These are phyloP conservation scores for Spencermartinsiella ligniputridi DNA, from an alignment of 1,139 yeast genomes.

Conservation along the genomic window DNA sequence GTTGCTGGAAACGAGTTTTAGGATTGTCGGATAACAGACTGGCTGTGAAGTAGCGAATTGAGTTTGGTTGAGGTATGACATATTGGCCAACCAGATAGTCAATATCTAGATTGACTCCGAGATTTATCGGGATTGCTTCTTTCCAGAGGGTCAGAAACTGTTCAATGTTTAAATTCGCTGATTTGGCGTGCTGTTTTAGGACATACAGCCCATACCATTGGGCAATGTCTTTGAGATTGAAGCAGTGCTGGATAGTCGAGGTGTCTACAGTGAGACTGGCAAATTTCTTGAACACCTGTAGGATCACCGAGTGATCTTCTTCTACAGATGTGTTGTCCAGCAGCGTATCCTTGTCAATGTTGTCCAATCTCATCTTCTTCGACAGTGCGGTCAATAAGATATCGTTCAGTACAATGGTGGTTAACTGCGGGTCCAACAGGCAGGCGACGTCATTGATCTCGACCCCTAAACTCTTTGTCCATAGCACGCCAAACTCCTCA, in stretches of 20 bases:
- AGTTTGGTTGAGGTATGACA: slow-evolving; percentile 42
- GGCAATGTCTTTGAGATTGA: slow-evolving; percentile 44
- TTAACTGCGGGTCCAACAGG: slow-evolving; percentile 35
- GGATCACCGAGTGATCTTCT: slow-evolving; percentile 37
- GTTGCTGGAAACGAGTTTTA: slow-evolving; percentile 50
- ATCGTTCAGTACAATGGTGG: slow-evolving; percentile 36
- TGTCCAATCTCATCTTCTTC: slow-evolving; percentile 35
- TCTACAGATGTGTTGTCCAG: slow-evolving; percentile 26
- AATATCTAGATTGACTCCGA: slow-evolving; percentile 50
- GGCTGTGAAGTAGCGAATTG: slow-evolving; percentile 51
- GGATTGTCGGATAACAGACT: slow-evolving; percentile 48
- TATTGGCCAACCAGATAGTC: slow-evolving; percentile 51
- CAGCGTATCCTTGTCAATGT: slow-evolving; percentile 25
- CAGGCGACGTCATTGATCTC: slow-evolving; percentile 42
- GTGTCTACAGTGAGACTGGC: not conserved
- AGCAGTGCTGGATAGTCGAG: slow-evolving; percentile 12
- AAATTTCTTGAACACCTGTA: slow-evolving; percentile 48
- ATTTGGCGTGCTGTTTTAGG: slow-evolving; percentile 37
- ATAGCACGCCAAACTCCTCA: slow-evolving; percentile 47
- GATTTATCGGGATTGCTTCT: slow-evolving; percentile 23
- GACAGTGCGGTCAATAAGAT: slow-evolving; percentile 51
- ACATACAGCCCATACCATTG: slow-evolving; percentile 59
- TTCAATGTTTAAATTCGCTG: slow-evolving; percentile 19
- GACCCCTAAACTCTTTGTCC: slow-evolving; percentile 58
- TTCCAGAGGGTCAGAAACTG: slow-evolving; percentile 22